Percentiles rank a stretch among this genome's conserved stretches.
phyloP scores from a whole-genome alignment of 495 filamentous ascomycete genomes.

The Aspergillus carlsbadensis region DNA sequence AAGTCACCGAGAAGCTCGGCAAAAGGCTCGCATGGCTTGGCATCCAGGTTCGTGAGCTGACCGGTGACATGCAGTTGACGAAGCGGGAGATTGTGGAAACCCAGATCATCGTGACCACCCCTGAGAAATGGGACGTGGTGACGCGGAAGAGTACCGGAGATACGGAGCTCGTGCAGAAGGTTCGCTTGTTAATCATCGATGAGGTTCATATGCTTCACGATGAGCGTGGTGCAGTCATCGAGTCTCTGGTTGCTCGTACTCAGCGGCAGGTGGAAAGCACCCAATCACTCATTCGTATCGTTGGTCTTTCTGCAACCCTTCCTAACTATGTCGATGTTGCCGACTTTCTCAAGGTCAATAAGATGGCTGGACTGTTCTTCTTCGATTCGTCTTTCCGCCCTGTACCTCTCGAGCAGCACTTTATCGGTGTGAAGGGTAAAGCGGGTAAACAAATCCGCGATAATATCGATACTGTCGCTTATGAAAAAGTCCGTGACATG shows the following conservation, averaged over 20 bases:
- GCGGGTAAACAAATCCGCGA: slow-evolving; percentile 76
- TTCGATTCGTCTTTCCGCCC: slow-evolving; percentile 95
- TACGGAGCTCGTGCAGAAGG: slow-evolving; percentile 96
- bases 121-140: slow-evolving; percentile 99
- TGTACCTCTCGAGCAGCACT: slow-evolving; percentile 96
- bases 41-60: slow-evolving; percentile 85
- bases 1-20: slow-evolving; percentile 94
- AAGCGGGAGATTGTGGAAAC: slow-evolving; percentile 94
- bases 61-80: slow-evolving; percentile 97
- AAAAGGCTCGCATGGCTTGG: slow-evolving; percentile 92
- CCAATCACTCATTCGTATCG: slow-evolving; percentile 92
- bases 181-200: slow-evolving; percentile 93
- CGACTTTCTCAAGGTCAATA: slow-evolving; percentile 95
- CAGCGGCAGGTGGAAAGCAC: slow-evolving; percentile 97
- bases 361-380: slow-evolving; percentile 90
- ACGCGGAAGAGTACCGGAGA: slow-evolving; percentile 96
- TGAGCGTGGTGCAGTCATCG: slow-evolving; percentile 91
- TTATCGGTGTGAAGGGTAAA: slow-evolving; percentile 94
- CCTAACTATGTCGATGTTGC: slow-evolving; percentile 97
- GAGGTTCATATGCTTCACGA: slow-evolving; percentile 99
- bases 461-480: slow-evolving; percentile 80
- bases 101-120: slow-evolving; percentile 97
- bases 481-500: slow-evolving; percentile 96
- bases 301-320: slow-evolving; percentile 91
- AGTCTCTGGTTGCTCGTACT: slow-evolving; percentile 91